Base-by-base conservation (phyloP, 768 basidiomycete species). In the Floccularia luteovirens region DNA sequence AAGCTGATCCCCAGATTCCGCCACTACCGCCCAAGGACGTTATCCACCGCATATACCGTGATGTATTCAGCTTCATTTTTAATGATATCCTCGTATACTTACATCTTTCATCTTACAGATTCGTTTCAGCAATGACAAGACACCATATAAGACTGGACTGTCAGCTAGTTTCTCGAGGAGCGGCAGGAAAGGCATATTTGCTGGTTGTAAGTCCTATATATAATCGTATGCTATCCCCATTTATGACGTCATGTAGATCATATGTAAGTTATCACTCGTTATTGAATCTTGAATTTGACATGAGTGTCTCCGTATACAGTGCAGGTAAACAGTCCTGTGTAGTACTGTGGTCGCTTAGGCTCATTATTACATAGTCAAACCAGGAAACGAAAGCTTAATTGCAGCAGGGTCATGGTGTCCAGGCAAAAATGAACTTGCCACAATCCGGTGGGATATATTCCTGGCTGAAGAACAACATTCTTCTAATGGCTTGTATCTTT, bases 101-200 rank as follows among this genome's bases (percentile, higher is more conserved):
- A 28, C 19, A 41, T 7, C 30, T 24, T 38, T 16, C 34, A 12
- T 39, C 36, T 43, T 13, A 4, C 43, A 90, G 87, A 58, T 94
- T 17, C 77, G 92, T 11, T 96, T 94, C 61, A 90, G 86, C 54
- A 89, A 89, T 42, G 87, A 92, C 56, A 93, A 92, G 64, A 99
- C 94, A 3, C 94, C 94, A 0, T 99, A 99, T 66, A 98, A 98
- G 62, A 74, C 59, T 4, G 70, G 70, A 7, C 72, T 97, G 23
- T 83, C 84, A 0, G 86, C 89, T 0, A 84, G 81, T 39, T 88
- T 93, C 49, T 92, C 90, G 3, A 69, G 96, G 34, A 85, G 85
- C 21, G 94, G 94, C 2, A 66, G 87, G 30, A 98, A 97, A 53
- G 90, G 93, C 0, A 76, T 82, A 10, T 97, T 90, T 57, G 92